These are phyloP conservation scores for Aquilaria agallochum DNA, from an alignment of 441 rosid genomes.

Conservation along the genomic window DNA sequence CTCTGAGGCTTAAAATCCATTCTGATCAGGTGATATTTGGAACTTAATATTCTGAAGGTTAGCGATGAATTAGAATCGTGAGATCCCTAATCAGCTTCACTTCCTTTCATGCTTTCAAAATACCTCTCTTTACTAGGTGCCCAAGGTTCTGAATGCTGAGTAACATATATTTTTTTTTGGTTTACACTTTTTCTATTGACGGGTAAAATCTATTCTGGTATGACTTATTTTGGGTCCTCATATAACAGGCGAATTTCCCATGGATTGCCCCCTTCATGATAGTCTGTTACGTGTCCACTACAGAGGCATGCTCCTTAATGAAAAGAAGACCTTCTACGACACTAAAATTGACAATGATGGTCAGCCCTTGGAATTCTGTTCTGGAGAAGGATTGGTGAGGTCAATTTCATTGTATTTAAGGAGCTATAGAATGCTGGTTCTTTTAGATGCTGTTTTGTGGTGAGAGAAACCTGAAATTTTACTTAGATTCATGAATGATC, in stretches of 20 bases:
- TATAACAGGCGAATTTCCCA: slow-evolving; percentile 81
- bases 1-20: too few species aligned
- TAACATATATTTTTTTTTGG: slow-evolving; percentile 10
- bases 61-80: too few species aligned
- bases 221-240: background rate
- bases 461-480: background rate
- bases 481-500: too few species aligned
- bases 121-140: background rate
- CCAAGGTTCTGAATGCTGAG: background rate
- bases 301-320: slow-evolving; percentile 85
- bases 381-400: slow-evolving; percentile 96
- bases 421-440: too few species aligned
- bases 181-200: background rate
- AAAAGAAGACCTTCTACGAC: slow-evolving; percentile 80
- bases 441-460: background rate
- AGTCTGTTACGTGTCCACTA: slow-evolving; percentile 79
- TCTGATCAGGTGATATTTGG: too few species aligned
- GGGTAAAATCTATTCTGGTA: too few species aligned
- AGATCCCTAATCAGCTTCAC: too few species aligned
- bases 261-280: slow-evolving; percentile 99
- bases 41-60: too few species aligned
- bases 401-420: background rate
- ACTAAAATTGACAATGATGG: slow-evolving; percentile 71
- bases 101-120: slow-evolving; percentile 6
- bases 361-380: slow-evolving; percentile 89